These are phyloP conservation scores for Monosporascus sp. DNA, from an alignment of 2,329 filamentous ascomycete genomes.

Conservation along the genomic window DNA sequence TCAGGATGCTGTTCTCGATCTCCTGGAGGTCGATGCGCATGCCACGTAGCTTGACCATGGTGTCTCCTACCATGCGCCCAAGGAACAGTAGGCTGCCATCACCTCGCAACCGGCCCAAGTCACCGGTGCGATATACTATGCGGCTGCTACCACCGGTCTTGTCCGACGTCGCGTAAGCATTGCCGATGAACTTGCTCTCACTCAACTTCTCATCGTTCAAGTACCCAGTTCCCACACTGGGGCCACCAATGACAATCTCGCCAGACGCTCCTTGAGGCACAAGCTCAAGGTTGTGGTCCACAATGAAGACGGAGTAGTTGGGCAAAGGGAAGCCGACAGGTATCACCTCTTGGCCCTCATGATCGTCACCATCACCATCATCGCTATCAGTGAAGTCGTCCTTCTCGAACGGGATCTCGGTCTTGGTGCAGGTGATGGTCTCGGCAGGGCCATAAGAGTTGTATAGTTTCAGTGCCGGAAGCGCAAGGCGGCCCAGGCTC, in stretches of 20 bases:
- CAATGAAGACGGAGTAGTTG: slow-evolving; percentile 7
- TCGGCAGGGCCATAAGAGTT: too few species aligned
- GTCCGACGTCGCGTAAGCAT: slow-evolving; percentile 1
- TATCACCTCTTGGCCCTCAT: too few species aligned
- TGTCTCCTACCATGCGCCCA: too few species aligned
- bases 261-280: slow-evolving; percentile 6
- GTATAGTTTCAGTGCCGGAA: too few species aligned
- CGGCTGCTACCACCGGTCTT: not conserved
- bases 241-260: slow-evolving; percentile 7
- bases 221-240: slow-evolving; percentile 6
- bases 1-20: not conserved
- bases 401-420: too few species aligned
- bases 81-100: slow-evolving; percentile 1
- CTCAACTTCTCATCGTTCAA: slow-evolving; percentile 1
- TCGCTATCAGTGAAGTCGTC: too few species aligned
- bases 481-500: too few species aligned
- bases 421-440: too few species aligned
- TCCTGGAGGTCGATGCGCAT: too few species aligned
- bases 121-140: slow-evolving; percentile 6
- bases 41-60: too few species aligned
- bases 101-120: slow-evolving; percentile 2
- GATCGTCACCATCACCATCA: too few species aligned
- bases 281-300: slow-evolving; percentile 2
- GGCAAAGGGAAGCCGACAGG: too few species aligned
- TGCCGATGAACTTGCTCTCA: slow-evolving; percentile 1